Evolutionary conservation across 768 basidiomycete species (phyloP).

Genomic region (Dictyophora rubrovolvata): DNA sequence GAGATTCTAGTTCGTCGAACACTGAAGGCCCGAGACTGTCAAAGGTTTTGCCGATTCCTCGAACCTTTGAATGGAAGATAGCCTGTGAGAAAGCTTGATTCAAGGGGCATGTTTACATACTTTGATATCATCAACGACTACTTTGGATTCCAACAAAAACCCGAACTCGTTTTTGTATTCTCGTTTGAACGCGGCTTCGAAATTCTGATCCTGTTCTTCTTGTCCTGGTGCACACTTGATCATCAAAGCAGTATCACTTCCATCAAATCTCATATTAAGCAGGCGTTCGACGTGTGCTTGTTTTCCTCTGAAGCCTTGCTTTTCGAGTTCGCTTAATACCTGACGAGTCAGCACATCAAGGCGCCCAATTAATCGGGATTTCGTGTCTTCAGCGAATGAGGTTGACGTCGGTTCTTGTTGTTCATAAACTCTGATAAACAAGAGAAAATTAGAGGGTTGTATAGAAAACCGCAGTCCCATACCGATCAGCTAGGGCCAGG

Average conservation of each 20-base stretch:
- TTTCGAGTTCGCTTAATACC: slow-evolving; percentile 56
- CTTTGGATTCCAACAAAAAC: slow-evolving; percentile 78
- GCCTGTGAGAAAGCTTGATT: not conserved
- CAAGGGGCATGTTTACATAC: slow-evolving; percentile 23
- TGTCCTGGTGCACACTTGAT: slow-evolving; percentile 34
- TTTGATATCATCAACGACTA: slow-evolving; percentile 90
- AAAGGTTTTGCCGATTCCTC: slow-evolving; percentile 86
- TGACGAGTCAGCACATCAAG: slow-evolving; percentile 57
- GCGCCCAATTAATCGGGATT: slow-evolving; percentile 44
- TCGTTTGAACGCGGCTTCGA: slow-evolving; percentile 67
- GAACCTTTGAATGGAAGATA: slow-evolving; percentile 38
- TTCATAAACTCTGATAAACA: slow-evolving; percentile 56
- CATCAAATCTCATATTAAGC: slow-evolving; percentile 90
- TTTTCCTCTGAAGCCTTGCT: slow-evolving; percentile 71
- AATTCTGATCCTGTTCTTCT: slow-evolving; percentile 45
- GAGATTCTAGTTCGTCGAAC: slow-evolving; percentile 55
- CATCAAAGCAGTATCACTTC: slow-evolving; percentile 91
- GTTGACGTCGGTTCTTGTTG: slow-evolving; percentile 83
- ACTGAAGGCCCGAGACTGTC: slow-evolving; percentile 72
- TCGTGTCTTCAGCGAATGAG: slow-evolving; percentile 56
- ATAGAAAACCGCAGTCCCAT: slow-evolving; percentile 11
- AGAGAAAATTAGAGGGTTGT: not conserved
- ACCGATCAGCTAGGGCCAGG: slow-evolving; percentile 79
- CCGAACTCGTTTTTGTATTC: slow-evolving; percentile 85
- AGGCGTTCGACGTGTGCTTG: slow-evolving; percentile 70